Base-by-base conservation (phyloP, 805 yeast species). In the Spencermartinsiella europaea region DNA sequence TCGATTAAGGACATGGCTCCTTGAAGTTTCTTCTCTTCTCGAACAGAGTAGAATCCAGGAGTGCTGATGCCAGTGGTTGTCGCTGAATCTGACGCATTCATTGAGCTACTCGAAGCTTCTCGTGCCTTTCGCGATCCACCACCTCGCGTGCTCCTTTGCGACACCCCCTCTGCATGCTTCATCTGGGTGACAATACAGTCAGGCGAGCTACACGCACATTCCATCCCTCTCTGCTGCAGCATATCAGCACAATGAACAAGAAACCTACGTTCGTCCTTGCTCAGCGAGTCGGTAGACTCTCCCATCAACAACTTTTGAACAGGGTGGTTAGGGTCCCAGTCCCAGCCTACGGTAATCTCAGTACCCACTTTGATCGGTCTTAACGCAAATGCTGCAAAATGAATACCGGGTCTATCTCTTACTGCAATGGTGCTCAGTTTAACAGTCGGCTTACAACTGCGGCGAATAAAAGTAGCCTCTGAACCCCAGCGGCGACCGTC, bases 401-500 rank as follows among this genome's bases (percentile, higher is more conserved):
- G 75, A 7, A 85, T 71, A 0, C 53, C 53, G 17, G 59, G 55
- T 7, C 59, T 55, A 12, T 60, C 54, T 3, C 21, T 27, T 3
- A 59, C 67, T 15, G 68, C 52, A 12, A 67, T 58, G 0, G 85
- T 72, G 38, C 71, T 72, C 22, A 91, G 66, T 49, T 72, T 77
- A 58, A 89, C 82, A 63, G 88, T 89, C 4, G 95, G 88, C 8
- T 75, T 64, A 58, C 96, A 86, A 7, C 89, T 71, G 49, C 83
- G 78, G 49, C 97, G 71, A 25, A 86, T 69, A 60, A 85, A 91
- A 42, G 95, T 66, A 0, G 89, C 71, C 28, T 75, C 72, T 55
- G 87, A 85, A 0, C 97, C 98, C 3, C 79, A 73, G 36, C 80
- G 76, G 49, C 96, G 73, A n/a, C 89, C 76, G 64, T 90, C 96